A percentile compares a stretch with the other conserved stretches of the same genome.
Conservation (phyloP, 73 alveolate species). For the Paramecium primaurelia region DNA sequence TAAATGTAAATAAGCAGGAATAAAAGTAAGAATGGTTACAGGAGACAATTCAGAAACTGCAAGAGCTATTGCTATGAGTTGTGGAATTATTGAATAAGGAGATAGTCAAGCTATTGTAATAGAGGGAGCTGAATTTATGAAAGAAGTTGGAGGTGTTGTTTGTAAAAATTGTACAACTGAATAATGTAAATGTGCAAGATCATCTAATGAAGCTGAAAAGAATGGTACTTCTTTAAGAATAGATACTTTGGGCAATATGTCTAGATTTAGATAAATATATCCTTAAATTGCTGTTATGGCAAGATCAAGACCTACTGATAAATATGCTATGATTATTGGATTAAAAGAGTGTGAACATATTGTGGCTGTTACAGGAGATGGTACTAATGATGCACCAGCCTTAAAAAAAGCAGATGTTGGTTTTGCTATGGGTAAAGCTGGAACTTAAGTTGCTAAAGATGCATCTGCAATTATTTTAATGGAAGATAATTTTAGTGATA, state of each 20-base stretch:
- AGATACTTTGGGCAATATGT: constrained; percentile 77
- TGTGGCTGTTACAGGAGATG: constrained; percentile 96
- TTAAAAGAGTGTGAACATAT: constrained; percentile 78
- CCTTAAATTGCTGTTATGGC: constrained; percentile 77
- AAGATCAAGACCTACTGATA: constrained; percentile 91
- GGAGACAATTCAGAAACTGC: constrained; percentile 92
- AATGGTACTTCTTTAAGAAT: constrained; percentile 48
- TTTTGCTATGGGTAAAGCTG: constrained; percentile 92
- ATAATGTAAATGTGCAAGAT: constrained; percentile 57
- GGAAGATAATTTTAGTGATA: constrained; percentile 94
- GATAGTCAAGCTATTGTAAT: constrained; percentile 16
- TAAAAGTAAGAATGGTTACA: constrained; percentile 91
- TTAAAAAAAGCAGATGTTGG: constrained; percentile 91
- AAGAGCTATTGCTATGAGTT: constrained; percentile 88
- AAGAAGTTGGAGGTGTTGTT: constrained; percentile 78
- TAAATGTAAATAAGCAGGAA: constrained; percentile 72
- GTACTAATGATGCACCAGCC: constrained; percentile 96
- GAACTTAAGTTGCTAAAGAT: constrained; percentile 98
- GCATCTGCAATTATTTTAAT: constrained; percentile 95
- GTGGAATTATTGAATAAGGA: constrained; percentile 61
- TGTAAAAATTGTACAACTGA: constrained; percentile 74
- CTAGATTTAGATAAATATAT: constrained; percentile 64
- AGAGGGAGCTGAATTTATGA: constrained; percentile 78
- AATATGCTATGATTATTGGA: constrained; percentile 85
- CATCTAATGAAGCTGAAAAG: constrained; percentile 26